Evolutionary conservation across 1,284 basidiomycete genomes (phyloP).

Genomic region (Crepidotus sp.): DNA sequence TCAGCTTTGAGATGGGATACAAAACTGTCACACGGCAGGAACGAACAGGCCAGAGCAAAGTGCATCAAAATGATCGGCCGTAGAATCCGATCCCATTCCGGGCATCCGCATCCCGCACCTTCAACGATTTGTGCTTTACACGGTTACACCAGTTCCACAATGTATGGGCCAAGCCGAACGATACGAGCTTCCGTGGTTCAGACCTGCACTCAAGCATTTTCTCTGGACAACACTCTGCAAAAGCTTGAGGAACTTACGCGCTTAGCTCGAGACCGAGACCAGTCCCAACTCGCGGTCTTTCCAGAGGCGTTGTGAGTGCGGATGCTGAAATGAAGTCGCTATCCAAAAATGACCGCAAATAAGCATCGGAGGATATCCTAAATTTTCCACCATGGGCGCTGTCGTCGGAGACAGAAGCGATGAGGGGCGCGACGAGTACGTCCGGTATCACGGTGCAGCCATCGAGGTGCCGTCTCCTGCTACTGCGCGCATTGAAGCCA

Average conservation of each 20-base stretch:
- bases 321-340: background rate
- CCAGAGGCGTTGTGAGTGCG: slow-evolving; percentile 62
- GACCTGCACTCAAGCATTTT: slow-evolving; percentile 44
- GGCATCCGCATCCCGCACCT: too few species aligned
- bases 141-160: too few species aligned
- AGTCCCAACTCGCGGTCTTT: slow-evolving; percentile 54
- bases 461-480: slow-evolving; percentile 50
- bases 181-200: slow-evolving; percentile 48
- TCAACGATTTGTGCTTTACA: too few species aligned
- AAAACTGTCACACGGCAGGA: too few species aligned
- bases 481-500: slow-evolving; percentile 39
- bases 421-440: slow-evolving; percentile 53
- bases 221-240: slow-evolving; percentile 42
- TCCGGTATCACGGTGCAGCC: slow-evolving; percentile 47
- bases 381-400: slow-evolving; percentile 51
- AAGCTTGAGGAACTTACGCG: slow-evolving; percentile 47
- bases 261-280: slow-evolving; percentile 43
- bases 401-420: slow-evolving; percentile 44
- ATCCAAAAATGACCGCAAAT: background rate
- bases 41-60: too few species aligned
- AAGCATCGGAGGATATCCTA: slow-evolving; percentile 63
- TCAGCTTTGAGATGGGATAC: too few species aligned
- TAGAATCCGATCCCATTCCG: too few species aligned
- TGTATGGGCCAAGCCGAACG: slow-evolving; percentile 5
- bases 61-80: too few species aligned